Evolutionary conservation across 768 basidiomycete species (phyloP), one percentile per base, ranked within the genome.

Genomic region (Psilocybe tampanensis): DNA sequence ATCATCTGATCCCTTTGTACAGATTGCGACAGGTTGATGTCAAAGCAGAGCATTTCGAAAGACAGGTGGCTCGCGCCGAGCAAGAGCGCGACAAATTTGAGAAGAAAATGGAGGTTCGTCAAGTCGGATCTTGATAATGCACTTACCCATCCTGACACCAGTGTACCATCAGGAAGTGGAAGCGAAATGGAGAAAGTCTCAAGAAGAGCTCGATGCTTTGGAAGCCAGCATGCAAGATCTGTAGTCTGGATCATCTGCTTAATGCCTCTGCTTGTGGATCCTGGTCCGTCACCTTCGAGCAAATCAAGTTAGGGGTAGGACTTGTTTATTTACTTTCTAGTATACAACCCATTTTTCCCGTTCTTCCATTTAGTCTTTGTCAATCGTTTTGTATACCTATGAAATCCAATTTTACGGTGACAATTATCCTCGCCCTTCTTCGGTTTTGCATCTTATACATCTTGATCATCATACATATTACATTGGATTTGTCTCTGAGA

Each of bases 11-110:
- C 52, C 61, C 66, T 59, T 52, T 56, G 33, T 15, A 24, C 48
- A 98, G 96, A 74, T 81, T 99, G 65, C 82, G 96, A 60, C 93
- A 96, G 69, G 94, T 96, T 55, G 97, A 99, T 70, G 90, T 98
- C 74, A 99, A 98, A 79, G 96, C 96, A 9, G 97, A 99, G 73
- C 94, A 98, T 77, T 97, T 93, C 70, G 96, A 98, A 76, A 86
- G 95, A 47, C 92, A 95, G 70, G 87, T 97, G 18, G 80, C 86
- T 62, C 84, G 91, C 43, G 78, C 85, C 47, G 95, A 98, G 71
- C 86, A 91, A 68, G 97, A 99, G 73, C 87, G 95, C 49, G 96
- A 98, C 71, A 66, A 70, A 39, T 94, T 91, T 92, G 95, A 97
- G 85, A 85, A 88, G 82, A 98, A 96, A 76, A 91, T 85, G 77